Conservation (phyloP, 441 rosid species). For the Capsella rubella region DNA sequence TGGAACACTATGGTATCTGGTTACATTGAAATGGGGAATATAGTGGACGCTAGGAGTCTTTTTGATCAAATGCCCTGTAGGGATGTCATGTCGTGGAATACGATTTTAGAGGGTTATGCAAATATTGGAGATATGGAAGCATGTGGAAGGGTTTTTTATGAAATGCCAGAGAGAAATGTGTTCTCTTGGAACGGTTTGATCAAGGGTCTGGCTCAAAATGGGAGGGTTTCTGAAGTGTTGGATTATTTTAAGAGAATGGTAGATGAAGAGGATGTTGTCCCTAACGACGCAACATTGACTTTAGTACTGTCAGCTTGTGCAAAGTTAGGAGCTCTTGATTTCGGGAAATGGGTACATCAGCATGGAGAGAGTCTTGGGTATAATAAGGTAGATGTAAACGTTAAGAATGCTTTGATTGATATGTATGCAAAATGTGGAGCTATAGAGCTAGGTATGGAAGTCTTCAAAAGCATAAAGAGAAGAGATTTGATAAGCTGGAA, state of each 20-base stretch:
- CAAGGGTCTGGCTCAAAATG: slow-evolving; percentile 55
- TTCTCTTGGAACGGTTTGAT: slow-evolving; percentile 79
- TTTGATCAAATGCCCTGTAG: slow-evolving; percentile 58
- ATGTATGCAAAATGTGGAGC: slow-evolving; percentile 75
- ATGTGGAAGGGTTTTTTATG: slow-evolving; percentile 56
- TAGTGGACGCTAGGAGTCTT: slow-evolving; percentile 60
- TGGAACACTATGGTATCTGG: slow-evolving; percentile 77
- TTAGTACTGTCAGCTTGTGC: slow-evolving; percentile 66
- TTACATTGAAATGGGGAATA: slow-evolving; percentile 59
- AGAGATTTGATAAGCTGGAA: slow-evolving; percentile 72
- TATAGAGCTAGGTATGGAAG: slow-evolving; percentile 54
- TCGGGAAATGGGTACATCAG: slow-evolving; percentile 61
- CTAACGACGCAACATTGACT: slow-evolving; percentile 66
- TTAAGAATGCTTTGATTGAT: slow-evolving; percentile 66
- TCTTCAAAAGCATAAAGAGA: slow-evolving; percentile 52
- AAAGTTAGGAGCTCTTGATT: slow-evolving; percentile 63
- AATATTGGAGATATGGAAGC: slow-evolving; percentile 52
- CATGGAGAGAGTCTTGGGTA: slow-evolving; percentile 52
- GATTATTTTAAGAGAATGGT: slow-evolving; percentile 58
- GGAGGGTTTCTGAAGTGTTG: slow-evolving; percentile 51
- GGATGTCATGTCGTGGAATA: slow-evolving; percentile 76
- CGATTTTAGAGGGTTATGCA: slow-evolving; percentile 61
- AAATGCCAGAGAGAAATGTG: slow-evolving; percentile 57
- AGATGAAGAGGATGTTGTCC: slow-evolving; percentile 46
- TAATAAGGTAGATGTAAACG: slow-evolving; percentile 51